Evolutionary conservation across 140 eudicot genomes (phyloP).

Genomic region (Senecio squalidus): DNA sequence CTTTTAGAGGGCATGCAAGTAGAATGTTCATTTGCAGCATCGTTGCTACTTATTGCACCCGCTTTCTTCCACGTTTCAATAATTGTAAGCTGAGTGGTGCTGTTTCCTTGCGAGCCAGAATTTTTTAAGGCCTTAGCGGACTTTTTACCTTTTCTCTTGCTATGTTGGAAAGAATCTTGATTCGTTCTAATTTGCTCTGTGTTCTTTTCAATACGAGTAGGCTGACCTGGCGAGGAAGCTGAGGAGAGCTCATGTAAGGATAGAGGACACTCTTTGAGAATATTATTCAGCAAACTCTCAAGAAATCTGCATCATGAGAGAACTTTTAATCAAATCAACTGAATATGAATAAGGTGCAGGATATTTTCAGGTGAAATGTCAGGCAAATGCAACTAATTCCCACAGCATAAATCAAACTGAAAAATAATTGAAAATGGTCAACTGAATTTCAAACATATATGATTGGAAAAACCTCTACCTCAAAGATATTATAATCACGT

Average conservation of each 20-base stretch:
- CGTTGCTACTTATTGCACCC: constrained; percentile 43
- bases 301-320: constrained; percentile 57
- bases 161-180: constrained; percentile 30
- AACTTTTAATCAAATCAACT: constrained; percentile 12
- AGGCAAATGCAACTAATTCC: constrained; percentile 3
- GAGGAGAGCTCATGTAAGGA: constrained; percentile 46
- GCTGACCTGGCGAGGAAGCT: constrained; percentile 28
- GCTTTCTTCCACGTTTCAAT: constrained; percentile 60
- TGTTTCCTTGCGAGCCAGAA: constrained; percentile 40
- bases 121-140: constrained; percentile 32
- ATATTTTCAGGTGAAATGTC: neutral
- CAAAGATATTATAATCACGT: neutral
- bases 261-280: constrained; percentile 44
- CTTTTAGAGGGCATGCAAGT: constrained; percentile 26
- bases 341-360: neutral
- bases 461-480: neutral
- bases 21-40: constrained; percentile 34
- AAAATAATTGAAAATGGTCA: no score
- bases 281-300: constrained; percentile 59
- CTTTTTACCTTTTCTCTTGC: constrained; percentile 39
- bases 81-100: constrained; percentile 55
- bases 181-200: constrained; percentile 34
- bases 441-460: neutral
- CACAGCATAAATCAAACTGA: neutral
- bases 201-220: constrained; percentile 34